Percentiles rank a stretch among this genome's conserved stretches.
These are phyloP conservation scores for Acacia acuminata DNA, from an alignment of 306 rosid species.

Conservation along the genomic window DNA sequence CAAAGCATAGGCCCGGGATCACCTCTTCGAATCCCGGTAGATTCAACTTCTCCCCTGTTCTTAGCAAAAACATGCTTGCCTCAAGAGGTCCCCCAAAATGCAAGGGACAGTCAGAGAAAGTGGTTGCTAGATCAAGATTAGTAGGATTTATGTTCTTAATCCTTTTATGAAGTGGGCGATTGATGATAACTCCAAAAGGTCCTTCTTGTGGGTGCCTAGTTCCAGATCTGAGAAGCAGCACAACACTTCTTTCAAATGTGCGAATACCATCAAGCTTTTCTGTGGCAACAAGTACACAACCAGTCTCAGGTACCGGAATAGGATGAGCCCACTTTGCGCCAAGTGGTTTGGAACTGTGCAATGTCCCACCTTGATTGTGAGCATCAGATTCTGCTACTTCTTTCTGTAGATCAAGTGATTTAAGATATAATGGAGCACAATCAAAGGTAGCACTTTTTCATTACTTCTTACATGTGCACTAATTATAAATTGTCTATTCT, in stretches of 20 bases:
- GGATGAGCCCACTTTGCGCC: constrained; percentile 96
- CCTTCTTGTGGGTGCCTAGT: neutral
- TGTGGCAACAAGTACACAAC: constrained; percentile 4
- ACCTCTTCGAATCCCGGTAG: constrained; percentile 85
- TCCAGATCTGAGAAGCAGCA: neutral
- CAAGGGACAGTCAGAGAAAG: constrained; percentile 83
- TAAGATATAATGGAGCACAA: constrained; percentile 17
- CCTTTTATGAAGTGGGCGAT: constrained; percentile 85
- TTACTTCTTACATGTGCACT: constrained; percentile 22
- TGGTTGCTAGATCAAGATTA: constrained; percentile 80
- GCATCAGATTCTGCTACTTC: constrained; percentile 57
- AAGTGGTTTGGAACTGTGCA: constrained; percentile 55
- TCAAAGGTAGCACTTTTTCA: neutral
- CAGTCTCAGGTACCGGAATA: constrained; percentile 81
- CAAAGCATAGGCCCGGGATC: constrained; percentile 87
- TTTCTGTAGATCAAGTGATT: constrained; percentile 54
- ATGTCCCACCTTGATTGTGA: constrained; percentile 45
- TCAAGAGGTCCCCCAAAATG: constrained; percentile 97
- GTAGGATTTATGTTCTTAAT: constrained; percentile 87
- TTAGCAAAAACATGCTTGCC: constrained; percentile 90
- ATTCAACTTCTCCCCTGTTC: constrained; percentile 62
- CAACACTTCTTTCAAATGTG: neutral
- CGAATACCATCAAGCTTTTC: constrained; percentile 4
- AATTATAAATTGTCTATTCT: constrained; percentile 2
- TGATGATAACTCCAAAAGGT: neutral